Percentiles rank a stretch among this genome's conserved stretches.
These are phyloP conservation scores for Pecoramyces ruminantium DNA, from an alignment of 192 early-diverging fungal species.

Conservation along the genomic window DNA sequence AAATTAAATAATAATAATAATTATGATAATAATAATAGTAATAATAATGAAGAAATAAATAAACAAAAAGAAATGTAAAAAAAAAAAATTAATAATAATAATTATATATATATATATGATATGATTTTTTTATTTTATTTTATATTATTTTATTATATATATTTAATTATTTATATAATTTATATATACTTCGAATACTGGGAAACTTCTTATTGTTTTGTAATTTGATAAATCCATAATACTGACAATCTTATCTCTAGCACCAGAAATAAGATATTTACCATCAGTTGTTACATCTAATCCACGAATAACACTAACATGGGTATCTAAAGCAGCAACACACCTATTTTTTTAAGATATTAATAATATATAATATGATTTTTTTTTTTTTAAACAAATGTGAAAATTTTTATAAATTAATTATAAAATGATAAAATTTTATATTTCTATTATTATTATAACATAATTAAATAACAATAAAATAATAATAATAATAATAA, in stretches of 20 bases:
- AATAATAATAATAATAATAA: neutral
- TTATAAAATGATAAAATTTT: too few species aligned
- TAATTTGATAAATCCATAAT: constrained; percentile 63
- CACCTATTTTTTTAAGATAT: constrained; percentile 30
- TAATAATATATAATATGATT: too few species aligned
- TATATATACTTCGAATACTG: constrained; percentile 50
- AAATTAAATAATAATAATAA: too few species aligned
- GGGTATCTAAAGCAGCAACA: constrained; percentile 55
- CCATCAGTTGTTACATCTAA: constrained; percentile 64
- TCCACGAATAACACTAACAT: constrained; percentile 81
- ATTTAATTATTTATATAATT: neutral
- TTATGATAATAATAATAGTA: too few species aligned
- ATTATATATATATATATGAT: too few species aligned
- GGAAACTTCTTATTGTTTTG: constrained; percentile 58
- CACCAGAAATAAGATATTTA: constrained; percentile 55
- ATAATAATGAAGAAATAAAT: too few species aligned
- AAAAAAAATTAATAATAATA: too few species aligned
- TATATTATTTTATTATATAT: neutral
- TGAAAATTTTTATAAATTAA: too few species aligned
- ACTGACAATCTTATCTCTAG: constrained; percentile 79
- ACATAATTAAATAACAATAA: constrained; percentile 1
- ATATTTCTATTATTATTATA: neutral
- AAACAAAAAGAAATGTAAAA: too few species aligned
- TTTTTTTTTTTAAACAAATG: too few species aligned
- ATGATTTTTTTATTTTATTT: neutral